Evolutionary conservation across 176 grass and related monocot species (phyloP).

Genomic region (Alopecurus myosuroides): DNA sequence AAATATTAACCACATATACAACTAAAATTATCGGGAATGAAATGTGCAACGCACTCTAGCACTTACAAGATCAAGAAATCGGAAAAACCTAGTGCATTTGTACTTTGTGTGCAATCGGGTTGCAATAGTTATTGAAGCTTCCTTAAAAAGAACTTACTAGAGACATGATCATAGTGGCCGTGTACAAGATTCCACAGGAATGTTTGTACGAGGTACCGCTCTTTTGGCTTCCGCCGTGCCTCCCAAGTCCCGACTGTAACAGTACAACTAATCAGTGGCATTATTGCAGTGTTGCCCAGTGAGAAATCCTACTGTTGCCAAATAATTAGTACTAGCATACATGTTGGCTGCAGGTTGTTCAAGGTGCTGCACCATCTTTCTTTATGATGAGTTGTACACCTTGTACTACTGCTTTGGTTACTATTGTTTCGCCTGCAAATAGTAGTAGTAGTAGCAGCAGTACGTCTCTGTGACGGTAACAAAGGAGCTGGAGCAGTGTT

Average conservation of each 20-base stretch:
- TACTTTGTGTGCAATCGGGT: constrained; percentile 1
- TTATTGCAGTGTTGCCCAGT: constrained; percentile 13
- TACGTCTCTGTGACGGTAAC: constrained; percentile 11
- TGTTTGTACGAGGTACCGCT: constrained; percentile 4
- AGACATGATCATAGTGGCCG: not conserved
- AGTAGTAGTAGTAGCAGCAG: not conserved
- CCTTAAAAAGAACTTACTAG: constrained; percentile 1
- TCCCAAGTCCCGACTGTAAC: not conserved
- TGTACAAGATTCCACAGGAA: constrained; percentile 25
- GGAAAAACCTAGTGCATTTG: not conserved
- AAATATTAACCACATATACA: not conserved
- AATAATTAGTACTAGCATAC: not conserved
- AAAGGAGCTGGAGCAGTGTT: not conserved
- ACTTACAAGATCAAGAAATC: not conserved
- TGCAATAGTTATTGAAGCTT: not conserved
- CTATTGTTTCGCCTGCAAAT: not conserved
- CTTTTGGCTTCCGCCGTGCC: not conserved
- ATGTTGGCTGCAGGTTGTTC: constrained; percentile 8
- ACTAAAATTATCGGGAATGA: not conserved
- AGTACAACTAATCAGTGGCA: not conserved
- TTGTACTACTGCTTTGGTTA: not conserved
- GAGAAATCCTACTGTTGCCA: constrained; percentile 29
- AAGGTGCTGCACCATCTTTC: not conserved
- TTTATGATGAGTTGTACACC: not conserved
- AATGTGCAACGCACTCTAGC: not conserved